These are phyloP conservation scores for Fusarium miscanthi DNA, from an alignment of 2,329 filamentous ascomycete species.

Conservation along the genomic window DNA sequence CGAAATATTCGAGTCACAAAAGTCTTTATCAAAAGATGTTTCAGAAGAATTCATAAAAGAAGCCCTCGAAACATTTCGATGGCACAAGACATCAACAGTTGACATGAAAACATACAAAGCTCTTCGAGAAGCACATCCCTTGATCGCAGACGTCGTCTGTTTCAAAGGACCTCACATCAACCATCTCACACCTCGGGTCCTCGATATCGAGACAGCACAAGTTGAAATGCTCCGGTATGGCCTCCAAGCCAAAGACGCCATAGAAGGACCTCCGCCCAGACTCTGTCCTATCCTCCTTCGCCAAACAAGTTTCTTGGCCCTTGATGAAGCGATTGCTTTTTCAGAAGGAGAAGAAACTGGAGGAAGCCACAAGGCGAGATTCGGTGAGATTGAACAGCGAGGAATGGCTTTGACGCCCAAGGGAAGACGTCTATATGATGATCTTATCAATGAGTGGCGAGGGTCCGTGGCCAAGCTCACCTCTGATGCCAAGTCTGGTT, in stretches of 20 bases:
- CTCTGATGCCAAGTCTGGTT: background rate
- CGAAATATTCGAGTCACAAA: constrained; percentile 47
- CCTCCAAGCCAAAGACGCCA: constrained; percentile 59
- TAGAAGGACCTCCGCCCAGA: constrained; percentile 62
- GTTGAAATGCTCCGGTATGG: constrained; percentile 53
- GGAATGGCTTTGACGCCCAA: constrained; percentile 60
- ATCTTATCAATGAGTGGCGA: constrained; percentile 51
- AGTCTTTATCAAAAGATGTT: constrained; percentile 46
- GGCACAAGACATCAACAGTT: constrained; percentile 56
- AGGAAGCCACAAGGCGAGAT: constrained; percentile 60
- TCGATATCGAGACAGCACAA: constrained; percentile 61
- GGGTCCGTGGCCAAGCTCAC: background rate
- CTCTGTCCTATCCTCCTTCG: constrained; percentile 59
- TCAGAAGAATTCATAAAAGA: constrained; percentile 55
- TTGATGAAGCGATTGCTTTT: constrained; percentile 61
- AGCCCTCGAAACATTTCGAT: constrained; percentile 59
- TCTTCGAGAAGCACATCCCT: constrained; percentile 57
- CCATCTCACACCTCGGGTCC: constrained; percentile 62
- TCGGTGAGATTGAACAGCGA: constrained; percentile 65
- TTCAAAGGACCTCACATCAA: constrained; percentile 62
- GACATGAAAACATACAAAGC: constrained; percentile 55
- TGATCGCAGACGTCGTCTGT: constrained; percentile 60
- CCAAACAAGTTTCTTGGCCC: constrained; percentile 65
- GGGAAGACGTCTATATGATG: constrained; percentile 60
- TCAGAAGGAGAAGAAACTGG: constrained; percentile 28